phyloP scores from a whole-genome alignment of 495 filamentous ascomycete genomes.

The Penicillium subrubescens region DNA sequence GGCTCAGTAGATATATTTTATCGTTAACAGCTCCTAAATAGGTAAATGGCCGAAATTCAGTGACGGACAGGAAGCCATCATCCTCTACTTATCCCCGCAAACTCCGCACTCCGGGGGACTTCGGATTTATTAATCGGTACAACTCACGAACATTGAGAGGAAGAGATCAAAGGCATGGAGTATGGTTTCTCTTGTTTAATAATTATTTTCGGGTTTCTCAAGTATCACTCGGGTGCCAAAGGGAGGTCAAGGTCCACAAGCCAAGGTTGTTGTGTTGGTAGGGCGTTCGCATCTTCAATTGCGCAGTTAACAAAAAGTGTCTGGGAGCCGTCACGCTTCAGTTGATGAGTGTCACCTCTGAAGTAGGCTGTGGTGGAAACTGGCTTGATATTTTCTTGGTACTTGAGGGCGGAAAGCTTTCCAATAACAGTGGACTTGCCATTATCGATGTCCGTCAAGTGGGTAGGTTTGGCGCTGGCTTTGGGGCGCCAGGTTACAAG shows the following conservation, averaged over 20 bases:
- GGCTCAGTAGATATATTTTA: background rate
- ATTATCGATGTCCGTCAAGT: constrained; percentile 51
- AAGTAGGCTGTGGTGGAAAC: too few relatives aligned
- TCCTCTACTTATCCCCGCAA: background rate
- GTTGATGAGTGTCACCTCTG: background rate
- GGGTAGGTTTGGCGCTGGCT: constrained; percentile 35
- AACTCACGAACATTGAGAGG: background rate
- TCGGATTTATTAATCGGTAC: background rate
- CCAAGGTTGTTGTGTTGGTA: constrained; percentile 50
- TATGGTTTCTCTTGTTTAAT: background rate
- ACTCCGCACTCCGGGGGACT: background rate
- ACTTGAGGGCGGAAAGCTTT: constrained; percentile 35
- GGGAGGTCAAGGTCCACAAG: constrained; percentile 57
- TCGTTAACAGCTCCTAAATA: background rate
- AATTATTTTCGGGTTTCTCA: too few relatives aligned
- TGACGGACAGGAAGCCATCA: background rate
- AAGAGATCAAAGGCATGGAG: background rate
- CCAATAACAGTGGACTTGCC: constrained; percentile 40
- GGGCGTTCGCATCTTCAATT: constrained; percentile 42
- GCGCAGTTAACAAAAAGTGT: constrained; percentile 74
- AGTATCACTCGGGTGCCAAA: too few relatives aligned
- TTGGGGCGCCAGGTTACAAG: constrained; percentile 56
- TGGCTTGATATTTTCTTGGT: background rate
- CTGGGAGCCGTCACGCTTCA: constrained; percentile 40
- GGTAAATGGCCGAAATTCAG: background rate